A percentile compares a stretch with the other conserved stretches of the same genome.
Evolutionary conservation across 1,284 basidiomycete genomes (phyloP).

Genomic region (Kwoniella shivajii): DNA sequence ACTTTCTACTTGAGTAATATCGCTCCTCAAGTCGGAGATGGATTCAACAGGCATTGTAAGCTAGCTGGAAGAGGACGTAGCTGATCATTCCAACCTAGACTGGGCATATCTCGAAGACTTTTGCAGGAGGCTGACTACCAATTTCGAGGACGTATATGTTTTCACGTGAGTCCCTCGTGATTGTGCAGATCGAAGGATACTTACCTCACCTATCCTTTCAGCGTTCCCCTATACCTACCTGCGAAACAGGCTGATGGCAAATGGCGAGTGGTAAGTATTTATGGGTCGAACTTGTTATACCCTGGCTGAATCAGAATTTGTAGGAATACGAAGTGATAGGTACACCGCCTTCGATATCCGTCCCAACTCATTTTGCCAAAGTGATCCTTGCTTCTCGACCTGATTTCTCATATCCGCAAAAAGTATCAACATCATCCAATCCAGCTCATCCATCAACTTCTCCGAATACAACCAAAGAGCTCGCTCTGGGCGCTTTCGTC

Average conservation of each 20-base stretch:
- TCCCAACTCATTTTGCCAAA: slow-evolving; percentile 98
- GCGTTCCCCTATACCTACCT: slow-evolving; percentile 92
- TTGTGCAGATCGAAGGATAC: not conserved
- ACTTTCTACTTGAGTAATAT: slow-evolving; percentile 96
- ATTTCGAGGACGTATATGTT: slow-evolving; percentile 91
- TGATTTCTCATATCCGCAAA: slow-evolving; percentile 69
- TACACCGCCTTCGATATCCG: slow-evolving; percentile 80
- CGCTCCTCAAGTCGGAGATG: slow-evolving; percentile 95
- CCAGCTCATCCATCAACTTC: slow-evolving; percentile 23
- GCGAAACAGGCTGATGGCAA: slow-evolving; percentile 82
- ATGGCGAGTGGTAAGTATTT: slow-evolving; percentile 78
- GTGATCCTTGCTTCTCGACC: slow-evolving; percentile 81
- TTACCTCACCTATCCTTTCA: slow-evolving; percentile 8
- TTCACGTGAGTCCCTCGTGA: slow-evolving; percentile 72
- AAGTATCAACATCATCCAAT: slow-evolving; percentile 39
- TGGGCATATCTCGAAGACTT: slow-evolving; percentile 98
- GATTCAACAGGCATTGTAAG: slow-evolving; percentile 95
- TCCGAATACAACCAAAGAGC: slow-evolving; percentile 60
- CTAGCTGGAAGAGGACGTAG: slow-evolving; percentile 7
- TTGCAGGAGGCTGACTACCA: slow-evolving; percentile 81
- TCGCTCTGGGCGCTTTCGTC: slow-evolving; percentile 89
- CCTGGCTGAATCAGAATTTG: not conserved
- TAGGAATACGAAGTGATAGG: slow-evolving; percentile 94
- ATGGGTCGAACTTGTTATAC: not conserved
- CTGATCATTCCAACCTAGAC: slow-evolving; percentile 67